Evolutionary conservation across 495 filamentous ascomycete species (phyloP), one percentile per base, ranked within the genome.

Genomic region (Annulohypoxylon bovei): DNA sequence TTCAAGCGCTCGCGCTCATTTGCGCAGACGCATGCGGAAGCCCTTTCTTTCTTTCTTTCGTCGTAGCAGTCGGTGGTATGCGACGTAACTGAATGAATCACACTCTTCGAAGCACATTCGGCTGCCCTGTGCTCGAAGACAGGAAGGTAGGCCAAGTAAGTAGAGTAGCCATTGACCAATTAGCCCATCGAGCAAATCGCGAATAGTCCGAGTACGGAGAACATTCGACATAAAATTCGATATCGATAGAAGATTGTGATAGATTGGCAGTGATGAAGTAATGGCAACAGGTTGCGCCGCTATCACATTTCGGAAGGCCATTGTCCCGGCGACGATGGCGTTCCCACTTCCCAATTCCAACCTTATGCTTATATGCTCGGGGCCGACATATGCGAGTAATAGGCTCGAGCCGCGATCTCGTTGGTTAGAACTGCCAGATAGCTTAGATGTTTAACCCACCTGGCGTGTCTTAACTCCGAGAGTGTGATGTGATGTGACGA

Each of bases 61-160:
- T 50, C 39, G 70, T 72, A 35, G 70, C 70, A 72, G 65, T 59
- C 60, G 70, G 64, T 60, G 60, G 27, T 61, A 72, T 68, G 70
- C 70, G 40, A 72, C 69, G 53, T 46, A 67, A 59, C 52, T 60
- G 9, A 35, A 60, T 64, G 11, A 61, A 65, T 70, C 62, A 65
- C 70, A 68, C 46, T 56, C 46, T 32, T 62, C 37, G 55, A 39
- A 54, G 55, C 39, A 72, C 50, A 42, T 25, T 62, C 66, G 27
- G 46, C 55, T 58, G 37, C 44, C 46, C 57, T 53, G 63, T 57
- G 56, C 47, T 50, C 39, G 39, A 65, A n/a, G 33, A 23, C 23
- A 20, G 25, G 50, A 47, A 62, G 47, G 46, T 58, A 61, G 35
- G 46, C 18, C 22, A 49, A 11, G 52, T 53, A 53, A 0, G 49